Percentiles rank a stretch among this genome's conserved stretches.
Evolutionary conservation across 2,329 filamentous ascomycete genomes (phyloP).

Genomic region (Cladophialophora bantiana): DNA sequence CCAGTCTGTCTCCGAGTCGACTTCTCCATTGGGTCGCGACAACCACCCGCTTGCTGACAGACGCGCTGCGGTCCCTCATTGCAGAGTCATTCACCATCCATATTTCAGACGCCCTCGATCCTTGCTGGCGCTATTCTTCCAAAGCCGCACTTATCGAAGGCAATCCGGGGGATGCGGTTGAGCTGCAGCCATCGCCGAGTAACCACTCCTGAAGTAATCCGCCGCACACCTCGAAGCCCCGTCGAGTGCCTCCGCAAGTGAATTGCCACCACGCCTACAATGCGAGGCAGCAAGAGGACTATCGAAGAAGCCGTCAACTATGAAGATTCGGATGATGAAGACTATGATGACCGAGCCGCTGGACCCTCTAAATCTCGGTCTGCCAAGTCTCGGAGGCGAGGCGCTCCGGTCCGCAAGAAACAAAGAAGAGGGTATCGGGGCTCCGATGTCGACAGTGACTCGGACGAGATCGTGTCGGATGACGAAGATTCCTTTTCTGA

Average conservation of each 20-base stretch:
- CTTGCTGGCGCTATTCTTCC: background rate
- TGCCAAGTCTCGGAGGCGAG: conserved; percentile 45
- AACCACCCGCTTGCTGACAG: conserved; percentile 11
- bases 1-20: background rate
- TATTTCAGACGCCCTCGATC: background rate
- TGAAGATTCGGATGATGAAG: conserved; percentile 55
- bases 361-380: conserved; percentile 44
- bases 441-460: conserved; percentile 56
- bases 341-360: conserved; percentile 51
- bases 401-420: conserved; percentile 46
- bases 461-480: conserved; percentile 50
- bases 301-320: conserved; percentile 53
- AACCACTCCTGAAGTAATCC: background rate
- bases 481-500: conserved; percentile 56
- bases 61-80: background rate
- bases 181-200: background rate
- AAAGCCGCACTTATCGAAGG: background rate
- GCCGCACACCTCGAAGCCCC: background rate
- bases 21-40: background rate
- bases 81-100: background rate
- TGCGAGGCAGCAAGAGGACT: conserved; percentile 46
- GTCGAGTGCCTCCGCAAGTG: background rate
- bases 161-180: background rate
- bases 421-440: conserved; percentile 47
- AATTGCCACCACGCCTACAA: conserved; percentile 21